Evolutionary conservation across 2,329 filamentous ascomycete genomes (phyloP), one percentile per base, ranked within the genome.

Genomic region (Chalara sp.): DNA sequence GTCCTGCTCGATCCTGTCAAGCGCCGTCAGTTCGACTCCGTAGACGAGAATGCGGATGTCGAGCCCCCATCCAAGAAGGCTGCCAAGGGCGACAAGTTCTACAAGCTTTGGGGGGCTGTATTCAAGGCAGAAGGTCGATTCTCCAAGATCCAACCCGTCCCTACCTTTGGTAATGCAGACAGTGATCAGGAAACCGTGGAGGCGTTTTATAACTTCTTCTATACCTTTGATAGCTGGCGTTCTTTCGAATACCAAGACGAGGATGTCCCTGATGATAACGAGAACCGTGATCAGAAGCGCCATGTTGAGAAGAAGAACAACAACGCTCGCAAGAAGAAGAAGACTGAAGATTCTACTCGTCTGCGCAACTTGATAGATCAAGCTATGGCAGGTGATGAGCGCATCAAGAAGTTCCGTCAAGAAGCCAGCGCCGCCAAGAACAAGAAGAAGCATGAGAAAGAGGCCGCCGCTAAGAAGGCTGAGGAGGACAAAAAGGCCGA

Each of bases 121-220:
- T 97, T 99, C 76, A 89, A 92, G 70, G 77, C 89, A 40, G 93
- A 99, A 74, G 87, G 75, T 10, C 89, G 93, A 57, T 99, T 99
- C 82, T 95, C 88, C 70, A 93, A 90, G 72, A 78, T 72, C 54
- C 88, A 95, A 68, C 92, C 92, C 6, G 93, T 96, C 3, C 95
- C 93, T 5, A 73, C 79, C 62, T 84, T 99, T 52, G 93, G 93
- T 56, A 80, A 89, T 65, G 88, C 89, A 58, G 86, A 95, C 59
- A 85, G 87, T 65, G 81, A 81, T 63, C 88, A 91, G 72, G 88
- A 95, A 66, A 85, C 96, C 6, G 93, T 99, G 44, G 91, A 97
- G 67, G 76, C 78, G 49, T 99, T 99, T 72, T 99, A 99, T 81
- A 96, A 99, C 80, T 99, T 97, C 78, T 99, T 88, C 86, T 99